These are phyloP conservation scores for Cephaloascus albidus DNA, from an alignment of 805 yeast species.

Conservation along the genomic window DNA sequence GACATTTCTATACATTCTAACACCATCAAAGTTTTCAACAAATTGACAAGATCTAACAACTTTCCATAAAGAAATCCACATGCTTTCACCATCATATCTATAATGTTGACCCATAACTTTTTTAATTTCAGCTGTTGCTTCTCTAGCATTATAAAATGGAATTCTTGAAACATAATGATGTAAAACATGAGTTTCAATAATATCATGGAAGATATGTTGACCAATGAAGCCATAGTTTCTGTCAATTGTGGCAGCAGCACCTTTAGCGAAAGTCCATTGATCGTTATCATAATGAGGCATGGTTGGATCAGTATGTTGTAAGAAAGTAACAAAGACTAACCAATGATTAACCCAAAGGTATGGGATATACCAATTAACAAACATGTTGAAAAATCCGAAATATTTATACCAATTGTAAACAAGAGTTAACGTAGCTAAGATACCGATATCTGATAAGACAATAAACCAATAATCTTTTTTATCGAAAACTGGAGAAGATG, in stretches of 20 bases:
- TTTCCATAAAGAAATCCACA: conserved; percentile 63
- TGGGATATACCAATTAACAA: conserved; percentile 69
- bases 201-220: conserved; percentile 72
- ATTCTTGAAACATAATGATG: conserved; percentile 80
- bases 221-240: conserved; percentile 79
- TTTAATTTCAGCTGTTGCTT: conserved; percentile 68
- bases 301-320: conserved; percentile 74
- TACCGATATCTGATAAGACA: conserved; percentile 66
- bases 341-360: conserved; percentile 80
- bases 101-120: conserved; percentile 83
- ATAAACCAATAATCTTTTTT: conserved; percentile 64
- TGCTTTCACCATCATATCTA: conserved; percentile 55
- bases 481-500: conserved; percentile 67
- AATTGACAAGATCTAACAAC: conserved; percentile 59
- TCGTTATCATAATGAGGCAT: conserved; percentile 72
- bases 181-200: conserved; percentile 83
- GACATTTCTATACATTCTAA: conserved; percentile 65
- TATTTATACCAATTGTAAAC: conserved; percentile 51
- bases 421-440: conserved; percentile 39
- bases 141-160: conserved; percentile 83
- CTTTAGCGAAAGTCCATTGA: conserved; percentile 82
- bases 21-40: conserved; percentile 65
- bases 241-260: conserved; percentile 86
- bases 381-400: conserved; percentile 54
- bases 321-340: conserved; percentile 78